Conservation (phyloP, 164 flowering plant genomes). For the Litsea cubeba region DNA sequence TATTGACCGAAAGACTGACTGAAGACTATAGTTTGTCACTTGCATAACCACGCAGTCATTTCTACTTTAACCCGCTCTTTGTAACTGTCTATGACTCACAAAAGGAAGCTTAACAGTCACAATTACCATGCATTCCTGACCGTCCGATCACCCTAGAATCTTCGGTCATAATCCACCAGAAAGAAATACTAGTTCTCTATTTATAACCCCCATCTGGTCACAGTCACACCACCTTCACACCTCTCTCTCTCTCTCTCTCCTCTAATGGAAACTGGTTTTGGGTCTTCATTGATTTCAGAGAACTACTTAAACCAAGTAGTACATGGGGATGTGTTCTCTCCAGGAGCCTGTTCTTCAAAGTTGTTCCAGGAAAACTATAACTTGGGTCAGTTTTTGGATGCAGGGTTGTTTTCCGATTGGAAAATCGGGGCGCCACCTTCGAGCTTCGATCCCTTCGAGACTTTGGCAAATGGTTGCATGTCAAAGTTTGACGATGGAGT, state of each 20-base stretch:
- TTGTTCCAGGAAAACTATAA: conserved; percentile 29
- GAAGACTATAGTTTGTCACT: not conserved
- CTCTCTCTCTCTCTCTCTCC: not conserved
- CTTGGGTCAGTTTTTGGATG: conserved; percentile 26
- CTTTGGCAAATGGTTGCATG: conserved; percentile 13
- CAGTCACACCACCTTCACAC: conserved; percentile 3
- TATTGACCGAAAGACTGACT: not conserved
- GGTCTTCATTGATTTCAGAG: conserved; percentile 16
- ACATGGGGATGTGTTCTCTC: conserved; percentile 24
- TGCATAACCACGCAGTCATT: conserved; percentile 9
- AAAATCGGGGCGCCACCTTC: conserved; percentile 16
- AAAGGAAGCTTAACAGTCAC: conserved; percentile 22
- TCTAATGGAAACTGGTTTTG: conserved; percentile 27
- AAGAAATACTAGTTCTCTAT: conserved; percentile 2
- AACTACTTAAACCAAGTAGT: conserved; percentile 29
- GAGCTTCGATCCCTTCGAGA: conserved; percentile 27
- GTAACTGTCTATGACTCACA: not conserved
- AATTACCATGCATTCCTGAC: conserved; percentile 9
- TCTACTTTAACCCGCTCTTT: not conserved
- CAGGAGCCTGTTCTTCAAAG: conserved; percentile 22
- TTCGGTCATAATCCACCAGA: conserved; percentile 7
- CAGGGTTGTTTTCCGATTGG: conserved; percentile 24
- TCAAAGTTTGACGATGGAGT: conserved; percentile 11
- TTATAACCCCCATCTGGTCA: not conserved
- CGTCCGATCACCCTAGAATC: conserved; percentile 16